Evolutionary conservation across 345 rosid species (phyloP).

Genomic region (Eucalyptus guilfoylei): DNA sequence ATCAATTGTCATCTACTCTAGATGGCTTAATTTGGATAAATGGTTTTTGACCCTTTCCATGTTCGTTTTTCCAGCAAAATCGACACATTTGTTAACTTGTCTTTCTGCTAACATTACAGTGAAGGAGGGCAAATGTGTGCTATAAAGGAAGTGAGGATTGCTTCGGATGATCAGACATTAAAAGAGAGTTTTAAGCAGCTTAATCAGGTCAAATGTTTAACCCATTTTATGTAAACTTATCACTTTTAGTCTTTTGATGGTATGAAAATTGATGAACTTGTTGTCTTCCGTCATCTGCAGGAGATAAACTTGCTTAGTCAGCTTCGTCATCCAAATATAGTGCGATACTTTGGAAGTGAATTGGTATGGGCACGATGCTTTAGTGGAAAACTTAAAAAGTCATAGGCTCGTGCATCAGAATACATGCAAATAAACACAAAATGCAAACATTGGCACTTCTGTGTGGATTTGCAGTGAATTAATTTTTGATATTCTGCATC

Average conservation of each 20-base stretch:
- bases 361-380: conserved; percentile 36
- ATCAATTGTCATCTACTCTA: not conserved
- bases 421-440: not conserved
- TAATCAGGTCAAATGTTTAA: conserved; percentile 51
- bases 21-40: not conserved
- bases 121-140: conserved; percentile 94
- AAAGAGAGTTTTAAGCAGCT: conserved; percentile 87
- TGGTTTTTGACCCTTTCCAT: not conserved
- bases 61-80: not conserved
- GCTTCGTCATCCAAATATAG: conserved; percentile 86
- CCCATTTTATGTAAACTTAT: not conserved
- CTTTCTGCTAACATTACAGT: conserved; percentile 23
- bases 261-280: not conserved
- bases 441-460: not conserved
- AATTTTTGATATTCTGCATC: conserved; percentile 1
- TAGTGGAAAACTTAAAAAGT: not conserved
- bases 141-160: conserved; percentile 84
- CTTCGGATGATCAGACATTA: conserved; percentile 69
- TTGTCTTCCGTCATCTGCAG: conserved; percentile 22
- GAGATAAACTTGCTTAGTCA: conserved; percentile 88
- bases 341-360: conserved; percentile 88
- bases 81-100: not conserved
- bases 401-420: not conserved
- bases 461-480: not conserved
- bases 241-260: not conserved